These are phyloP conservation scores for Nicotiana tomentosiformis DNA, from an alignment of 257 asterid genomes.

Conservation along the genomic window DNA sequence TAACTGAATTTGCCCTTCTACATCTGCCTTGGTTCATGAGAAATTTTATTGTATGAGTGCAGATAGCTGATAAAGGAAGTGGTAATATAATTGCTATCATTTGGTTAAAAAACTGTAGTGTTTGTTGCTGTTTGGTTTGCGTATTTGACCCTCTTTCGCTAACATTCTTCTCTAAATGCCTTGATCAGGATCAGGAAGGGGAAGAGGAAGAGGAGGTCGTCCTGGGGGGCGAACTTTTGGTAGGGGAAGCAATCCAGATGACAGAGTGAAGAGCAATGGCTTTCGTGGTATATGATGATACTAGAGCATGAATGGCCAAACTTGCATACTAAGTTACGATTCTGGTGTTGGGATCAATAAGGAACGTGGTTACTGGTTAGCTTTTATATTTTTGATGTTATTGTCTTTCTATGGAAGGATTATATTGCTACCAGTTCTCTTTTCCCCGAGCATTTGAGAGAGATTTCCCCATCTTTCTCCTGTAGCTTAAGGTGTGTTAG, in stretches of 20 bases:
- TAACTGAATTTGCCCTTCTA: neutral
- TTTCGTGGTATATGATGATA: constrained; percentile 25
- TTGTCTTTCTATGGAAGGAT: neutral
- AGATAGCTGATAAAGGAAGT: neutral
- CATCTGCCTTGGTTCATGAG: neutral
- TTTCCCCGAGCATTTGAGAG: neutral
- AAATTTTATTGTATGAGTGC: neutral
- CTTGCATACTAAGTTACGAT: neutral
- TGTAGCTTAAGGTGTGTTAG: neutral
- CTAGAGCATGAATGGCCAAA: neutral
- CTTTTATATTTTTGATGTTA: neutral
- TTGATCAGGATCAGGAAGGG: constrained; percentile 48
- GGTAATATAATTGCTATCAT: neutral
- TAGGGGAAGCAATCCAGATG: constrained; percentile 35
- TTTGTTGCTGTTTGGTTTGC: neutral
- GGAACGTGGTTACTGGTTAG: neutral
- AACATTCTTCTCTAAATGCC: constrained; percentile 9
- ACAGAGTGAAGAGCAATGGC: constrained; percentile 24
- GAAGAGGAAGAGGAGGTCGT: constrained; percentile 61
- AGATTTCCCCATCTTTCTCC: constrained; percentile 9
- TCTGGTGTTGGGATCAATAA: neutral
- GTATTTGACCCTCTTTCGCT: neutral
- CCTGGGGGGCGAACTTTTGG: constrained; percentile 41
- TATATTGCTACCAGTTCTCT: neutral
- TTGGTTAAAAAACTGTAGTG: neutral